Percentiles rank a stretch among this genome's conserved stretches.
These are phyloP conservation scores for Trichocladium uniseriatum DNA, from an alignment of 495 filamentous ascomycete genomes.

Conservation along the genomic window DNA sequence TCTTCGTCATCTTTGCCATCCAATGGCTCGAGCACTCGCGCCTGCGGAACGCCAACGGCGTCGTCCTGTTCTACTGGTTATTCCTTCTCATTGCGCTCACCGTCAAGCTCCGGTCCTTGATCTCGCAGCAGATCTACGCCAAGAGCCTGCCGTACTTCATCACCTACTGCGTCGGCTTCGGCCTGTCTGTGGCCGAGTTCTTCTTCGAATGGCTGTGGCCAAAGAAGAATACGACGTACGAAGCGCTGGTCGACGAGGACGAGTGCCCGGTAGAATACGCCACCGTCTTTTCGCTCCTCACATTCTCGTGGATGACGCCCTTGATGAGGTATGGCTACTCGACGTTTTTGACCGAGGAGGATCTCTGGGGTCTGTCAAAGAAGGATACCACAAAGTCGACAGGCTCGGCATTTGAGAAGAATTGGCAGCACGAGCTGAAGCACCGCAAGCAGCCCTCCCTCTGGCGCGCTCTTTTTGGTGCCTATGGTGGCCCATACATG, in stretches of 20 bases:
- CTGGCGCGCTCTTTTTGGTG: conserved; percentile 84
- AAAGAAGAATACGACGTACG: conserved; percentile 78
- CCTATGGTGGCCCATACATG: conserved; percentile 77
- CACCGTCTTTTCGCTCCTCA: conserved; percentile 85
- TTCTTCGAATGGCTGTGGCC: conserved; percentile 80
- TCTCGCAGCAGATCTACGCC: conserved; percentile 62
- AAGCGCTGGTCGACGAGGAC: conserved; percentile 69
- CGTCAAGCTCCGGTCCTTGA: conserved; percentile 81
- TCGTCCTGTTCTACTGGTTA: conserved; percentile 94
- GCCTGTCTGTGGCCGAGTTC: conserved; percentile 66
- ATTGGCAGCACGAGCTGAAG: conserved; percentile 72
- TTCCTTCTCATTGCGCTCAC: conserved; percentile 71
- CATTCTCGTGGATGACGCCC: conserved; percentile 98
- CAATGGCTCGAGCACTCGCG: conserved; percentile 91
- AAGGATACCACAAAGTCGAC: conserved; percentile 69
- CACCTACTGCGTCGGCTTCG: conserved; percentile 64
- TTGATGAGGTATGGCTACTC: conserved; percentile 95
- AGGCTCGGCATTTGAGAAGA: conserved; percentile 52
- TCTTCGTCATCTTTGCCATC: conserved; percentile 70
- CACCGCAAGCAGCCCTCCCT: conserved; percentile 62
- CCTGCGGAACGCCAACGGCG: conserved; percentile 80
- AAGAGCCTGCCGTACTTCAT: conserved; percentile 66
- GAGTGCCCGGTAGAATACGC: conserved; percentile 95
- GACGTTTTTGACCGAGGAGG: conserved; percentile 86
- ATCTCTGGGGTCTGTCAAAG: conserved; percentile 86